Evolutionary conservation across 1,284 basidiomycete genomes (phyloP).

Genomic region (Boletus sp.): DNA sequence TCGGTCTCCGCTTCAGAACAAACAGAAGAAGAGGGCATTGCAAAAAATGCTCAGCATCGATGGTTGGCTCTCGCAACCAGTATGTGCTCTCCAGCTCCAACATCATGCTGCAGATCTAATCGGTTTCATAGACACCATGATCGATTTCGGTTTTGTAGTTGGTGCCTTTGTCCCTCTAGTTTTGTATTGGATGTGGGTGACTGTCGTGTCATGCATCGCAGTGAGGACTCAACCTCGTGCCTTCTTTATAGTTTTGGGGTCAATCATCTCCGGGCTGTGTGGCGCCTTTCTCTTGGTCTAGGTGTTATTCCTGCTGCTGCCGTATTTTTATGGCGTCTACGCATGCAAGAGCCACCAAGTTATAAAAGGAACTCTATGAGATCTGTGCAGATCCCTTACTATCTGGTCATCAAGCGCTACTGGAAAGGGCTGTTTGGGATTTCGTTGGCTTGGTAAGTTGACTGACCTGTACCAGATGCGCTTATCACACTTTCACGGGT

Average conservation of each 20-base stretch:
- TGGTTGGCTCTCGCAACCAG: conserved; percentile 87
- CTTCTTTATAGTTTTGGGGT: conserved; percentile 57
- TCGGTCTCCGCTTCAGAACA: conserved; percentile 90
- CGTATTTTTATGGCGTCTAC: conserved; percentile 83
- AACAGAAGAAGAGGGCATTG: conserved; percentile 77
- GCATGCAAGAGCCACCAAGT: conserved; percentile 76
- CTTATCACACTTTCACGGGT: neutral
- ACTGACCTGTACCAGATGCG: neutral
- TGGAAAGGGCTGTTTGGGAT: conserved; percentile 68
- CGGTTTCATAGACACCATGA: conserved; percentile 64
- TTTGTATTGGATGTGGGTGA: conserved; percentile 81
- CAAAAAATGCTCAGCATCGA: conserved; percentile 76
- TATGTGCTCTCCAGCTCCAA: conserved; percentile 33
- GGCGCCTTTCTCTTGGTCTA: conserved; percentile 87
- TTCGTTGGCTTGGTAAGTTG: conserved; percentile 62
- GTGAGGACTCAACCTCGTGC: neutral
- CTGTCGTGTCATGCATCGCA: conserved; percentile 24
- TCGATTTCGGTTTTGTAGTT: conserved; percentile 85
- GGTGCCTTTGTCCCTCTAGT: conserved; percentile 82
- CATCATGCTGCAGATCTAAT: conserved; percentile 1
- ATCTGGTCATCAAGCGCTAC: conserved; percentile 78
- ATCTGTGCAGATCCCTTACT: conserved; percentile 69
- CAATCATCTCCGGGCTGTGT: conserved; percentile 78
- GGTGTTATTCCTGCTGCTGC: conserved; percentile 78
- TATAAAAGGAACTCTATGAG: conserved; percentile 78